phyloP scores from a whole-genome alignment of 768 basidiomycete species.

The Amanita pseudoporphyria region DNA sequence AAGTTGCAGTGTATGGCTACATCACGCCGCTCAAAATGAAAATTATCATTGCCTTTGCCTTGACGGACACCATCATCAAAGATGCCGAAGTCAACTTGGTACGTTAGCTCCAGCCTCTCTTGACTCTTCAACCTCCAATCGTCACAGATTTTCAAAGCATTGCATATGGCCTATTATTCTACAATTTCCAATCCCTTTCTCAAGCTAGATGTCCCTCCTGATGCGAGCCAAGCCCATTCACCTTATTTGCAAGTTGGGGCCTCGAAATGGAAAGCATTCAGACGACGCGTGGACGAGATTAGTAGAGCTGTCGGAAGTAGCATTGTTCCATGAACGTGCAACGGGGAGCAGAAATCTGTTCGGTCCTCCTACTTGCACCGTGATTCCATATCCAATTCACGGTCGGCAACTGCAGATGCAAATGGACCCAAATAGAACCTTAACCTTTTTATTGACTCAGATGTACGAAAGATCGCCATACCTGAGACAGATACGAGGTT shows the following conservation, averaged over 20 bases:
- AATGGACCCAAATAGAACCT: slow-evolving; percentile 43
- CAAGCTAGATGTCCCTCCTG: slow-evolving; percentile 43
- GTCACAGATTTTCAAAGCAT: slow-evolving; percentile 72
- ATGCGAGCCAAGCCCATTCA: slow-evolving; percentile 39
- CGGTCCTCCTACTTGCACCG: slow-evolving; percentile 5
- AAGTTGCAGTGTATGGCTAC: slow-evolving; percentile 88
- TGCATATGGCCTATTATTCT: slow-evolving; percentile 82
- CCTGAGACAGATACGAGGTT: slow-evolving; percentile 96
- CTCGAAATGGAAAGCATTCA: slow-evolving; percentile 61
- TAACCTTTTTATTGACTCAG: slow-evolving; percentile 81
- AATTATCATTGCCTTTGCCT: slow-evolving; percentile 71
- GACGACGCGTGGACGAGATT: slow-evolving; percentile 67
- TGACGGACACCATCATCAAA: slow-evolving; percentile 73
- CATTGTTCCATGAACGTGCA: neutral
- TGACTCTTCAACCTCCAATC: neutral
- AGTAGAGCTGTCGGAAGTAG: slow-evolving; percentile 38
- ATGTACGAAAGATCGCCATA: slow-evolving; percentile 44
- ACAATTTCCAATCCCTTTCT: slow-evolving; percentile 85
- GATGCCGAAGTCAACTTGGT: slow-evolving; percentile 76
- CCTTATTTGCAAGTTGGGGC: slow-evolving; percentile 52
- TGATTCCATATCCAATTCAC: slow-evolving; percentile 10
- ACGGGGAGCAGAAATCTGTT: neutral
- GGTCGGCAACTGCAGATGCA: slow-evolving; percentile 12
- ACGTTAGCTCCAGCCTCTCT: slow-evolving; percentile 15
- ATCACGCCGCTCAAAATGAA: slow-evolving; percentile 83